Base-by-base conservation (phyloP, 169 alveolate genomes). In the Besnoitia besnoiti region DNA sequence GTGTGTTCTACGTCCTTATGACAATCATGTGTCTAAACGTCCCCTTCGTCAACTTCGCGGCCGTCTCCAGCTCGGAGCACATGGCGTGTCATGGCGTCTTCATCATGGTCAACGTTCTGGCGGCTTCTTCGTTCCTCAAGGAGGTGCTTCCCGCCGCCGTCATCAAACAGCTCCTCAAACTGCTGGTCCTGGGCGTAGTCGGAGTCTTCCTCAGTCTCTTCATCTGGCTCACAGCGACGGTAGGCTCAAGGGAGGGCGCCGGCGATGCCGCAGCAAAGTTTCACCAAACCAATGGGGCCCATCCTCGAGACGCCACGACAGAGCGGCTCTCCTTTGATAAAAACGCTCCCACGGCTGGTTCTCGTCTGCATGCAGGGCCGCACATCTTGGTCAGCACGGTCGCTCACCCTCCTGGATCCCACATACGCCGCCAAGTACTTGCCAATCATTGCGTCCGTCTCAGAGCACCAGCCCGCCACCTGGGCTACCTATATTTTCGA, bases 381-480 rank as follows among this genome's bases (percentile, higher is more conserved):
- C 89, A 97, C 99, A 46, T 94, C 96, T 89, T 98, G 99, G 98
- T 97, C 99, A 75, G 99, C 99, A 85, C 96, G 99, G 94, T 97
- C 99, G 49, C 94, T 98, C 96, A 98, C 99, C 47, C 95, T 99
- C 51, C 94, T 99, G 51, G 99, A 98, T 93, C 99, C 99, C 30
- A 98, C 99, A n/a, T 98, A 98, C 95, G 99, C 99, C 37, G 94
- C 97, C 50, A 97, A 96, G 73, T 92, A 98, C 95, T 98, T 98
- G 80, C 99, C 99, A 0, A 98, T 99, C 42, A 98, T 99, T 44
- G 99, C 99, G 39, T 98, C 99, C 24, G 99, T 99, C 40, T 97
- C 99, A 35, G 99, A 99, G 93, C 99, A 99, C 95, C 99, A 99
- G 95, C 99, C 99, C 37, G 97, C 99, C n/a, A 97, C 99, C 14